Evolutionary conservation across 306 rosid genomes (phyloP).

Genomic region (Phaseolus lunatus): DNA sequence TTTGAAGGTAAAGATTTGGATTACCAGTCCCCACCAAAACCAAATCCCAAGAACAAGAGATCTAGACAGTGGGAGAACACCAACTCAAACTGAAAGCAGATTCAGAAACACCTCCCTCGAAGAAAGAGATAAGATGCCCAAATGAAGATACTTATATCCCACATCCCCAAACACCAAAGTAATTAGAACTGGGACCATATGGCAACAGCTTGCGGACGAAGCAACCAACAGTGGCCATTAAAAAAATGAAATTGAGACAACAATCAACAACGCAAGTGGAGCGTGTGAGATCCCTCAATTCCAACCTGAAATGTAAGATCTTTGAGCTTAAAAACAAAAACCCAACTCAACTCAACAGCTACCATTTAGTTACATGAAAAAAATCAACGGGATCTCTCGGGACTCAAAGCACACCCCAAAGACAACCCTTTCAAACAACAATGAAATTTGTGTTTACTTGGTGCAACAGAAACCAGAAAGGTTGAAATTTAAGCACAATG

Average conservation of each 20-base stretch:
- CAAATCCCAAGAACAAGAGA: constrained; percentile 65
- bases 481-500: constrained; percentile 47
- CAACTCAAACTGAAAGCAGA: constrained; percentile 44
- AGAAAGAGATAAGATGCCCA: constrained; percentile 48
- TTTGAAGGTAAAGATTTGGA: constrained; percentile 47
- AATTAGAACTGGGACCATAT: constrained; percentile 53
- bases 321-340: constrained; percentile 53
- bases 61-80: constrained; percentile 24
- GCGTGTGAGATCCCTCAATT: constrained; percentile 56
- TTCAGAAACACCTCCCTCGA: constrained; percentile 31
- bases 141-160: constrained; percentile 53
- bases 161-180: constrained; percentile 55
- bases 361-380: constrained; percentile 23
- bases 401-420: not conserved
- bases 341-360: constrained; percentile 37
- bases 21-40: constrained; percentile 55
- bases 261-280: constrained; percentile 50
- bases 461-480: constrained; percentile 39
- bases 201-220: constrained; percentile 66
- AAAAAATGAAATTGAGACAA: constrained; percentile 52
- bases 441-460: constrained; percentile 39
- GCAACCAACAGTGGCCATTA: constrained; percentile 59
- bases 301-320: constrained; percentile 57
- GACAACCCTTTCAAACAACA: constrained; percentile 37
- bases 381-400: not conserved